Evolutionary conservation across 257 asterid genomes (phyloP), one percentile per base, ranked within the genome.

Genomic region (Primulina huaijiensis): DNA sequence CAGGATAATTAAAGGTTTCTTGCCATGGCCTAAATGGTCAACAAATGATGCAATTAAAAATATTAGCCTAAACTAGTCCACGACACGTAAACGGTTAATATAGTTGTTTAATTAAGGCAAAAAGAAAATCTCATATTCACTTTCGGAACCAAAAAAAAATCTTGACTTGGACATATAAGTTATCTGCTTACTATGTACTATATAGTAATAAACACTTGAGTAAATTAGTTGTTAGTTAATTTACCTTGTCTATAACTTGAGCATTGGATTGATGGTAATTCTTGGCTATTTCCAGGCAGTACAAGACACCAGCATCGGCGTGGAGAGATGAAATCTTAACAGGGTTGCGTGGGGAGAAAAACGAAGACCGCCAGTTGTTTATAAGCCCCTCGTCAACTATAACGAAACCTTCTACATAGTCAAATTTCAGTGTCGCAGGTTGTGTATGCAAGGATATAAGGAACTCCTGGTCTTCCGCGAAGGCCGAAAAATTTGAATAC

Each of bases 301-400:
- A 90, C 10, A 90, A 72, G 30, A 88, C 87, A 6, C 93, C 97
- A 2, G 86, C 87, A 2, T 80, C 74, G 10, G 89, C 75, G 14
- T 78, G 75, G 9, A 84, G 77, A 11, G 92, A 80, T 6, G 95
- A 83, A 60, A 90, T 71, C 75, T 88, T 90, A 53, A 88, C 86
- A 1, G 95, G 93, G 55, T 90, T 88, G 46, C 79, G 71, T 0
- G 97, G 88, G 0, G 94, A 90, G 58, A 88, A 90, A 25, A 88
- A 88, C 0, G 97, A 90, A 60, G 97, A 90, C 8, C 97, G 76
- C 97, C 97, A 90, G 52, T 90, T 90, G 76, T 90, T 90, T 62
- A 86, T 79, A 2, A 88, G 86, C 0, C 97, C 92, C 69, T 88
- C 91, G 38, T 88, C 92, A 19, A 86, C 92, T 17, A 85, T 90